Evolutionary conservation across 2,329 filamentous ascomycete genomes (phyloP).

Genomic region (Colletotrichum echinochloae): DNA sequence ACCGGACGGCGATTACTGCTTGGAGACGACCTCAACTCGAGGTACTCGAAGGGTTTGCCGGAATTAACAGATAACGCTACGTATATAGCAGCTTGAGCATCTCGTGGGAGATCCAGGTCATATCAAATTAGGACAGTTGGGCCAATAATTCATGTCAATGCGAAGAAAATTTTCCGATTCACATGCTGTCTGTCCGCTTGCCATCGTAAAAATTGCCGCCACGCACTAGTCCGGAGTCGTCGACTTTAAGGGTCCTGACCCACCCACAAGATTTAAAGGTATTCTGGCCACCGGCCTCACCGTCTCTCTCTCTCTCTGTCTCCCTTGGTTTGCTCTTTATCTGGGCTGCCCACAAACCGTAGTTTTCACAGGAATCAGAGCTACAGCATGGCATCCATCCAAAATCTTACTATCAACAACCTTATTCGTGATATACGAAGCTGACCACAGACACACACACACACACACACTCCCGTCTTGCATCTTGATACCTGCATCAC

Average conservation of each 20-base stretch:
- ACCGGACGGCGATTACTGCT: background rate
- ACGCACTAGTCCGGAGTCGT: slow-evolving; percentile 34
- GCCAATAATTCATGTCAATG: background rate
- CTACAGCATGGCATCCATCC: slow-evolving; percentile 19
- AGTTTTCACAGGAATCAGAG: background rate
- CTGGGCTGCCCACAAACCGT: slow-evolving; percentile 1
- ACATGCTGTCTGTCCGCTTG: background rate
- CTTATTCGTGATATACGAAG: slow-evolving; percentile 16
- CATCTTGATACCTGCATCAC: slow-evolving; percentile 11
- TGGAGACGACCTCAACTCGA: background rate
- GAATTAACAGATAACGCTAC: background rate
- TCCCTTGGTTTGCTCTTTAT: background rate
- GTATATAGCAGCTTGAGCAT: background rate
- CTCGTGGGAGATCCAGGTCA: background rate
- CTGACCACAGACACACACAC: slow-evolving; percentile 6
- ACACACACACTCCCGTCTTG: background rate
- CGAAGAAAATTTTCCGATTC: background rate
- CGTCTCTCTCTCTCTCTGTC: background rate
- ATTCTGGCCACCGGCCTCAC: slow-evolving; percentile 19
- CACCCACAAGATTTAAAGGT: slow-evolving; percentile 26
- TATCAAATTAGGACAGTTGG: background rate
- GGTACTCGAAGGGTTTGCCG: background rate
- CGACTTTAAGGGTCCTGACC: slow-evolving; percentile 12
- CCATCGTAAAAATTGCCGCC: slow-evolving; percentile 20
- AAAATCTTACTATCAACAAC: background rate